Conservation (phyloP, 192 early-diverging fungal species). For the Gigaspora rosea region DNA sequence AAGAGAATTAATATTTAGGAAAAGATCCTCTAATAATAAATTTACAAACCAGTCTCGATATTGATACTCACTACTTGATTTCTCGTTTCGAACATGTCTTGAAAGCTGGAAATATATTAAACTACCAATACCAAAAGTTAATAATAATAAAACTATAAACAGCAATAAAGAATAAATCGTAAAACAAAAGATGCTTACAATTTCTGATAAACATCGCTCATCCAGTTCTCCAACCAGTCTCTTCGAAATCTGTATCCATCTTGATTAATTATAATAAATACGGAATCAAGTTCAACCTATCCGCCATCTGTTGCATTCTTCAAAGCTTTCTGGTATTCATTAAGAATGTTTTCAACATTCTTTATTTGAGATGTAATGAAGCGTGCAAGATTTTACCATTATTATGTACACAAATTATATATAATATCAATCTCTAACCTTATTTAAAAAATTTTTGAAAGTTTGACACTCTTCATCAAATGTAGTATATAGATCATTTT, state of each 20-base stretch:
- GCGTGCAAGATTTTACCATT: background rate
- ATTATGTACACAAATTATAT: slow-evolving; percentile 3
- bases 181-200: slow-evolving; percentile 21
- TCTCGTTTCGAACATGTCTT: slow-evolving; percentile 12
- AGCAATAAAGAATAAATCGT: background rate
- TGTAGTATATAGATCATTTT: slow-evolving; percentile 8
- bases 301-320: background rate
- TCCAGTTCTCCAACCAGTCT: slow-evolving; percentile 11
- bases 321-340: slow-evolving; percentile 1
- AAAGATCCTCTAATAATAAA: slow-evolving; percentile 10
- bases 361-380: background rate
- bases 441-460: slow-evolving; percentile 12
- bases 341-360: slow-evolving; percentile 19
- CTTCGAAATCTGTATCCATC: slow-evolving; percentile 4
- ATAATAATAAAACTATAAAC: slow-evolving; percentile 20
- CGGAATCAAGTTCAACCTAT: background rate
- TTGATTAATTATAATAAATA: slow-evolving; percentile 12
- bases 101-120: slow-evolving; percentile 25
- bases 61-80: slow-evolving; percentile 20
- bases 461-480: background rate
- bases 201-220: slow-evolving; percentile 3
- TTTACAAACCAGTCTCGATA: slow-evolving; percentile 13
- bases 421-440: background rate
- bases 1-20: slow-evolving; percentile 12
- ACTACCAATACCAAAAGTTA: slow-evolving; percentile 13